These are phyloP conservation scores for Rhododendron vialii DNA, from an alignment of 148 eudicot genomes.

Conservation along the genomic window DNA sequence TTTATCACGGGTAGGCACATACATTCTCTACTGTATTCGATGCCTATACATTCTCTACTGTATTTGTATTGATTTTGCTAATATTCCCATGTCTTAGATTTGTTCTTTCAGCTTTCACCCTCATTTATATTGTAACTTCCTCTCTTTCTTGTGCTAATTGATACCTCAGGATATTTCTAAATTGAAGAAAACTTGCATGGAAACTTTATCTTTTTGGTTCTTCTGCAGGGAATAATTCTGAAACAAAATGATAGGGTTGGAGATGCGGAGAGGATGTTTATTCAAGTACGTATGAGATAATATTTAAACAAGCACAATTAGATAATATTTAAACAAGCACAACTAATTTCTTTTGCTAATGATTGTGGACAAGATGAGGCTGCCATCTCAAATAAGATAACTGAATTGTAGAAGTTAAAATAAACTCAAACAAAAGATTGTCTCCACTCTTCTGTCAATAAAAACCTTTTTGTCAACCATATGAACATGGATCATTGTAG, in stretches of 20 bases:
- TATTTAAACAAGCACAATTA: neutral
- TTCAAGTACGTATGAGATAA: conserved; percentile 55
- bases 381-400: neutral
- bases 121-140: neutral
- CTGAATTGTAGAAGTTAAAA: neutral
- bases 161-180: neutral
- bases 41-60: neutral
- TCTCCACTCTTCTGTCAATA: neutral
- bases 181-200: conserved; percentile 5
- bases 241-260: conserved; percentile 79
- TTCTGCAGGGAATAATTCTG: conserved; percentile 82
- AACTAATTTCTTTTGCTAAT: neutral
- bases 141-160: neutral
- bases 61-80: neutral
- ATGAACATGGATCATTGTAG: neutral
- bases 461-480: neutral
- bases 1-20: neutral
- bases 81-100: neutral
- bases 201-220: neutral
- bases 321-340: neutral
- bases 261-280: conserved; percentile 95
- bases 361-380: neutral
- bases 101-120: neutral
- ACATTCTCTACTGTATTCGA: neutral
- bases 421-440: neutral